Percentiles rank a stretch among this genome's conserved stretches.
These are phyloP conservation scores for Polysphondylium violaceum DNA, from an alignment of 78 protist genomes.

Conservation along the genomic window DNA sequence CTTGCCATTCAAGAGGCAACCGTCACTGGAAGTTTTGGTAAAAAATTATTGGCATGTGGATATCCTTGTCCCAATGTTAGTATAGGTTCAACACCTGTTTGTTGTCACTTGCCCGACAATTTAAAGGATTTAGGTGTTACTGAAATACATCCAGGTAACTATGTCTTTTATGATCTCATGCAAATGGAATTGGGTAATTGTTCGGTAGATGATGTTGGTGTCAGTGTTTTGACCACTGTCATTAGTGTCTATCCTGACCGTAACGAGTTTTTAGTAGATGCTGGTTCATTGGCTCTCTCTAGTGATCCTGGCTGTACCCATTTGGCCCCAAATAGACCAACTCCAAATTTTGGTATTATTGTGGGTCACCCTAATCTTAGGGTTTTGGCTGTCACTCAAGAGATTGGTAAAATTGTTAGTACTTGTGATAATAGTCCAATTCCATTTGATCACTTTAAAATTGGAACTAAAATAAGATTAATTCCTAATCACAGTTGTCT, in stretches of 20 bases:
- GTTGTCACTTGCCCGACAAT: constrained; percentile 42
- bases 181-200: constrained; percentile 69
- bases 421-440: constrained; percentile 14
- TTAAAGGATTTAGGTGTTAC: constrained; percentile 27
- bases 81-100: constrained; percentile 74
- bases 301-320: constrained; percentile 77
- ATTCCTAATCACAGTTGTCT: constrained; percentile 75
- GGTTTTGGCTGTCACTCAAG: constrained; percentile 55
- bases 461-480: constrained; percentile 33
- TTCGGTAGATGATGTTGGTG: constrained; percentile 32
- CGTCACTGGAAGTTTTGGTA: constrained; percentile 45
- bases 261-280: constrained; percentile 60
- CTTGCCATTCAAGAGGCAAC: constrained; percentile 47
- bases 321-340: not conserved
- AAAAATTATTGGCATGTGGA: not conserved
- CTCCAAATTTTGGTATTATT: constrained; percentile 36
- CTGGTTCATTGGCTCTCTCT: constrained; percentile 65
- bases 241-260: constrained; percentile 58
- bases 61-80: constrained; percentile 19
- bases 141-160: constrained; percentile 76
- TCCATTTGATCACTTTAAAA: constrained; percentile 7
- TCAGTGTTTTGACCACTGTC: constrained; percentile 27
- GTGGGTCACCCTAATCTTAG: constrained; percentile 29
- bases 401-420: constrained; percentile 42
- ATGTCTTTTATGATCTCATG: constrained; percentile 66